Evolutionary conservation across 2,329 filamentous ascomycete species (phyloP), one percentile per base, ranked within the genome.

Genomic region (Penicillium sp.): DNA sequence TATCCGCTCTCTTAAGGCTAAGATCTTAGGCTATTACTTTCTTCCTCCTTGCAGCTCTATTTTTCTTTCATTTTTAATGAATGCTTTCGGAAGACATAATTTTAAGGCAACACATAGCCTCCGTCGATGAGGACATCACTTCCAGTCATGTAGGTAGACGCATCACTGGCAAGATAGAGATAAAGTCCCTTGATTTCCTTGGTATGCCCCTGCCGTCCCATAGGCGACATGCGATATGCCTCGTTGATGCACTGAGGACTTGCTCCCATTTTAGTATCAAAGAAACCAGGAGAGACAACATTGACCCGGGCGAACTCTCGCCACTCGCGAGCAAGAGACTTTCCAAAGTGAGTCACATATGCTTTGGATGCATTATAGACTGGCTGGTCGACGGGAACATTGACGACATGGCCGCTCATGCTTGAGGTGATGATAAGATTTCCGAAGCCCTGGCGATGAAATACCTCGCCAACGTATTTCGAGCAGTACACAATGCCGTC

Each of bases 321-420:
- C 81, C 81, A 84, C 57, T 84, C 81, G 5, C 78, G 70, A 0
- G 81, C 80, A 24, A 84, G 69, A 1, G 73, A 78, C 64, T 81
- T 82, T 45, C 79, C 79, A 34, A 84, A 75, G 50, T 84, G 82
- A 2, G 76, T 80, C 15, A 83, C 75, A 24, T 75, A 81, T 0
- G 81, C 81, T 62, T 84, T 84, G 28, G 76, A 79, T 7, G 74
- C 75, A 56, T 84, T 84, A 66, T 84, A 84, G 12, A 80, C 77
- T 1, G 80, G 77, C 60, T 83, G 81, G 43, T 82, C 78, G 13
- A 75, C 68, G 1, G 79, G 79, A 1, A 80, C 77, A 48, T 81
- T 81, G 58, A 80, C 79, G 39, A 81, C 75, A 51, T 76, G 73
- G 0, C 63, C 78, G 47, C 74, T 78, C 72, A 81, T 81, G 49